A percentile compares a stretch with the other conserved stretches of the same genome.
These are phyloP conservation scores for Gremmenia infestans DNA, from an alignment of 2,329 filamentous ascomycete genomes.

Conservation along the genomic window DNA sequence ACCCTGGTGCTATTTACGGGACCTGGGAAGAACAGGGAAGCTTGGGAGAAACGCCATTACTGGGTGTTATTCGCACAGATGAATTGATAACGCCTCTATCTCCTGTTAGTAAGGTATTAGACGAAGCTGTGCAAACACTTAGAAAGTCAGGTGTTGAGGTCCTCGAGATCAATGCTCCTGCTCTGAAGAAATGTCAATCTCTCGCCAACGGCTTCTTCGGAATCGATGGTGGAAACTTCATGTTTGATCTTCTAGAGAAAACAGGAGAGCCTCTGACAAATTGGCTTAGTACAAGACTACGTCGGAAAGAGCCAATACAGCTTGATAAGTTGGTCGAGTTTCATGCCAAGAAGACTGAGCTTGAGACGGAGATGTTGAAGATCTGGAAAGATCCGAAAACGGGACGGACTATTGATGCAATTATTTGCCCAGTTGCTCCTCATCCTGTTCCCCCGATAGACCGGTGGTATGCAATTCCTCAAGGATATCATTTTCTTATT, in stretches of 20 bases:
- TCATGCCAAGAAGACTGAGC: slow-evolving; percentile 45
- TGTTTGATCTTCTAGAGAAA: slow-evolving; percentile 52
- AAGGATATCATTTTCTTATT: no score
- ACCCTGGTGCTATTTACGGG: slow-evolving; percentile 40
- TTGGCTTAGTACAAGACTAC: slow-evolving; percentile 51
- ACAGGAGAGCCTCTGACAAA: slow-evolving; percentile 53
- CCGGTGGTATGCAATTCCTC: slow-evolving; percentile 36
- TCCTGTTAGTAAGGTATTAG: slow-evolving; percentile 41
- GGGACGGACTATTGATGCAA: slow-evolving; percentile 48
- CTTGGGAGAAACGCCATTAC: slow-evolving; percentile 27
- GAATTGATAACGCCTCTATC: slow-evolving; percentile 47
- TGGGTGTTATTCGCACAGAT: slow-evolving; percentile 47
- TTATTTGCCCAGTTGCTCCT: slow-evolving; percentile 59
- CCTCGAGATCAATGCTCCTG: slow-evolving; percentile 50
- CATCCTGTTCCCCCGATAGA: slow-evolving; percentile 60
- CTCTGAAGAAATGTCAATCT: slow-evolving; percentile 50
- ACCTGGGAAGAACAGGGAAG: slow-evolving; percentile 34
- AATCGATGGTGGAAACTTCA: slow-evolving; percentile 49
- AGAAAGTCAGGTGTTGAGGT: slow-evolving; percentile 46
- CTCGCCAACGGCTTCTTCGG: slow-evolving; percentile 54
- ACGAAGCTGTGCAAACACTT: slow-evolving; percentile 39
- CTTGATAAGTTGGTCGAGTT: slow-evolving; percentile 46
- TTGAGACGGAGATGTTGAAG: slow-evolving; percentile 51
- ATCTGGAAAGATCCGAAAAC: slow-evolving; percentile 48
- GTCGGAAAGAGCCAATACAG: slow-evolving; percentile 41